phyloP scores from a whole-genome alignment of 2,329 filamentous ascomycete species.

The Truncatella angustata region DNA sequence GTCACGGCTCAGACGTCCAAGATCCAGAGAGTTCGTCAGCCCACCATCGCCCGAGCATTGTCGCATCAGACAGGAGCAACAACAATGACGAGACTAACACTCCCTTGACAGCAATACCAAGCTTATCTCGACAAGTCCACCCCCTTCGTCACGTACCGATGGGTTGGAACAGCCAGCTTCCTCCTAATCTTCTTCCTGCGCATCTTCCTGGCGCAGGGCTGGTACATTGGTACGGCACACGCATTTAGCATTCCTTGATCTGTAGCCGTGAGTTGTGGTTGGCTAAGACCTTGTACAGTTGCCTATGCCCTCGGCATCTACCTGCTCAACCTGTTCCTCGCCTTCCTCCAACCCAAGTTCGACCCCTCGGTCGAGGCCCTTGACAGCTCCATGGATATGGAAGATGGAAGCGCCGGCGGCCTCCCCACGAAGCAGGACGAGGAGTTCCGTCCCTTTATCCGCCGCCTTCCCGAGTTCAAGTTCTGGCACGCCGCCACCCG shows the following conservation, averaged over 20 bases:
- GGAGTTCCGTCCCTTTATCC: slow-evolving; percentile 96
- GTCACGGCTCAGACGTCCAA: slow-evolving; percentile 82
- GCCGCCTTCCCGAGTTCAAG: slow-evolving; percentile 96
- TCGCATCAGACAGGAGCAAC: not conserved
- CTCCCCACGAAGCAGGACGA: slow-evolving; percentile 95
- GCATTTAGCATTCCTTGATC: not conserved
- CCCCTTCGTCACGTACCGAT: slow-evolving; percentile 85
- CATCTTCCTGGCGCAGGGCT: slow-evolving; percentile 90
- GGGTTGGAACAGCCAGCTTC: slow-evolving; percentile 75
- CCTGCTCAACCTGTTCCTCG: slow-evolving; percentile 97
- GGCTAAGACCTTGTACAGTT: slow-evolving; percentile 52
- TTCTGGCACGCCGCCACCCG: slow-evolving; percentile 97
- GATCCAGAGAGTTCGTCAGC: slow-evolving; percentile 59
- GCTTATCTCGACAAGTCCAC: slow-evolving; percentile 90
- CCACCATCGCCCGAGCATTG: not conserved
- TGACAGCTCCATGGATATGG: slow-evolving; percentile 96
- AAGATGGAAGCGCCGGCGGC: slow-evolving; percentile 79
- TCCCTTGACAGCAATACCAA: slow-evolving; percentile 74
- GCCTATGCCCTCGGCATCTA: slow-evolving; percentile 98
- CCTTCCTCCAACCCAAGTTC: slow-evolving; percentile 97
- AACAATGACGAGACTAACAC: not conserved
- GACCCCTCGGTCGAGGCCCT: slow-evolving; percentile 88
- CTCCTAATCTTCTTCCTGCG: slow-evolving; percentile 82
- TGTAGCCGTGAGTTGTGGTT: not conserved
- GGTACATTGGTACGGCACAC: slow-evolving; percentile 81